These are phyloP conservation scores for Blastobotrys chiropterorum DNA, from an alignment of 805 yeast species.

Conservation along the genomic window DNA sequence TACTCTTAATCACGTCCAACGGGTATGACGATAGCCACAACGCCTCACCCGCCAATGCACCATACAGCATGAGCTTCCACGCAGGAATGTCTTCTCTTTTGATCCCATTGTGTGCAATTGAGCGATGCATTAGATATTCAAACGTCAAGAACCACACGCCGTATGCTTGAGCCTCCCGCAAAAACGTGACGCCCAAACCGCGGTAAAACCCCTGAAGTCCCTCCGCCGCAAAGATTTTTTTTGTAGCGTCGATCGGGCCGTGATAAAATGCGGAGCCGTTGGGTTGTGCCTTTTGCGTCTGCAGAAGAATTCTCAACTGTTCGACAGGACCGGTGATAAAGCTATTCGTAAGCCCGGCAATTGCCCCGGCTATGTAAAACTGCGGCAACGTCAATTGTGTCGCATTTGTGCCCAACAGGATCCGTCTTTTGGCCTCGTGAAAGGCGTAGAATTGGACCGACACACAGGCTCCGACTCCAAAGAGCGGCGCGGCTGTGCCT, in stretches of 20 bases:
- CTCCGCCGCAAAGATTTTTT: conserved; percentile 35
- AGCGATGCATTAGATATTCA: conserved; percentile 43
- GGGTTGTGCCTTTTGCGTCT: conserved; percentile 38
- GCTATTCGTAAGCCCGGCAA: conserved; percentile 60
- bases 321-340: conserved; percentile 62
- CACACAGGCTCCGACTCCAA: conserved; percentile 67
- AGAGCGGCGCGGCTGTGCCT: conserved; percentile 63
- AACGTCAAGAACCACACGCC: conserved; percentile 70
- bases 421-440: conserved; percentile 59
- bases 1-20: conserved; percentile 57
- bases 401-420: conserved; percentile 31
- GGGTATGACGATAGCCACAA: conserved; percentile 67
- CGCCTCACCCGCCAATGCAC: conserved; percentile 65
- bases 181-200: conserved; percentile 47
- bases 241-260: conserved; percentile 42
- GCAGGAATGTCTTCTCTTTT: conserved; percentile 45
- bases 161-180: conserved; percentile 64
- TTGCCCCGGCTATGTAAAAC: conserved; percentile 56
- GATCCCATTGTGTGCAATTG: conserved; percentile 17
- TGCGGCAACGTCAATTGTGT: conserved; percentile 44
- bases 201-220: conserved; percentile 51
- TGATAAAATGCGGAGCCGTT: conserved; percentile 23
- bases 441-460: conserved; percentile 66
- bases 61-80: conserved; percentile 48
- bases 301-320: conserved; percentile 57